Evolutionary conservation across 1,284 basidiomycete genomes (phyloP).

Genomic region (Ustilago hordei): DNA sequence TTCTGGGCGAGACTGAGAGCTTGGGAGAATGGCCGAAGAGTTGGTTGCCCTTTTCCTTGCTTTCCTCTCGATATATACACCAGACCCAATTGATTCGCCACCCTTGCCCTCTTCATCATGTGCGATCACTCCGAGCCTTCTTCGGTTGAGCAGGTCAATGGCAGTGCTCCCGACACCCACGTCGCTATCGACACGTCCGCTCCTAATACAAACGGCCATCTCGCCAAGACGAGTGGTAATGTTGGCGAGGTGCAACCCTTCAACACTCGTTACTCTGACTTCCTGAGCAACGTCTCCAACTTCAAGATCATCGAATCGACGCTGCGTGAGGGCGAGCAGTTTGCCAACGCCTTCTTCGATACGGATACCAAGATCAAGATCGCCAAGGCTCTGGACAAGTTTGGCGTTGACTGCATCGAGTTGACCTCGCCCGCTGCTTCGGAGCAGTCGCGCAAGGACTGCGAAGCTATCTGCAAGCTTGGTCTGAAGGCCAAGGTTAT

Average conservation of each 20-base stretch:
- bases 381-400: slow-evolving; percentile 77
- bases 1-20: too few species aligned
- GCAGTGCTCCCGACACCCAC: slow-evolving; percentile 59
- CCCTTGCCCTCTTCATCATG: slow-evolving; percentile 33
- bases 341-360: slow-evolving; percentile 99
- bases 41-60: slow-evolving; percentile 6
- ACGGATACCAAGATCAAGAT: slow-evolving; percentile 99
- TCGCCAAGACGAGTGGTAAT: slow-evolving; percentile 45
- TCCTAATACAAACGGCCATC: slow-evolving; percentile 35
- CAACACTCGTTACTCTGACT: slow-evolving; percentile 61
- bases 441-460: slow-evolving; percentile 93
- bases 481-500: slow-evolving; percentile 96
- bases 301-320: slow-evolving; percentile 92
- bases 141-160: slow-evolving; percentile 58
- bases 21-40: slow-evolving; percentile 28
- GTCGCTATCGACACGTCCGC: slow-evolving; percentile 60
- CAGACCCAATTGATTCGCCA: background rate
- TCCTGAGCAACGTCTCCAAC: slow-evolving; percentile 69
- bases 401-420: slow-evolving; percentile 98
- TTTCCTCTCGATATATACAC: background rate
- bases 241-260: slow-evolving; percentile 56
- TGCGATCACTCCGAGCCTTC: slow-evolving; percentile 53
- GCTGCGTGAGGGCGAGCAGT: slow-evolving; percentile 95
- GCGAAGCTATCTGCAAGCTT: slow-evolving; percentile 99
- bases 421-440: slow-evolving; percentile 98